Evolutionary conservation across 2,329 filamentous ascomycete species (phyloP).

Genomic region (Microsporum audouinii): DNA sequence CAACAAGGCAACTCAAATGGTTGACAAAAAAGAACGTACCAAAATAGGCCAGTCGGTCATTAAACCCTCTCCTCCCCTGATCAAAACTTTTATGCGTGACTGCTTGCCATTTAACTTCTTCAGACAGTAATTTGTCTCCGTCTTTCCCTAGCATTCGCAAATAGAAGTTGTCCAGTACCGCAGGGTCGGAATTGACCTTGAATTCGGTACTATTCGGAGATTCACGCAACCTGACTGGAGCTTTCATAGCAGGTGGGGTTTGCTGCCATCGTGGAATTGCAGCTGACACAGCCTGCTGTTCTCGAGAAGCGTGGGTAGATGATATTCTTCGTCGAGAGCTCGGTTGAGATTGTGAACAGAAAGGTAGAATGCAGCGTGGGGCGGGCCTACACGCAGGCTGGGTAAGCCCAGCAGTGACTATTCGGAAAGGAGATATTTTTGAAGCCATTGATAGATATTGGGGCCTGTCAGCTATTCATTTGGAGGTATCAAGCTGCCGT

Average conservation of each 20-base stretch:
- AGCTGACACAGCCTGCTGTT: conserved; percentile 22
- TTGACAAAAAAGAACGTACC: conserved; percentile 43
- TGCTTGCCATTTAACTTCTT: conserved; percentile 93
- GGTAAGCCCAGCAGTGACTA: conserved; percentile 13
- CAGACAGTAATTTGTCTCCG: conserved; percentile 63
- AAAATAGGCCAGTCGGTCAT: conserved; percentile 80
- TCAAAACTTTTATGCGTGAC: conserved; percentile 98
- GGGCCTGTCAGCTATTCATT: not conserved
- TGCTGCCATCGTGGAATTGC: conserved; percentile 55
- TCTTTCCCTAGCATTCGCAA: conserved; percentile 59
- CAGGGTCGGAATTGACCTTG: conserved; percentile 63
- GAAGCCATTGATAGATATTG: conserved; percentile 10
- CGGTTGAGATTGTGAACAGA: conserved; percentile 17
- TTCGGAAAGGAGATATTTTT: conserved; percentile 11
- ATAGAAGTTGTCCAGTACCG: conserved; percentile 66
- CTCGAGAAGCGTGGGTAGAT: conserved; percentile 19
- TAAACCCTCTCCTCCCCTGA: conserved; percentile 85
- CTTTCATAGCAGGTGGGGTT: conserved; percentile 59
- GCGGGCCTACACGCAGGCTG: conserved; percentile 17
- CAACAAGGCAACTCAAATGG: not conserved
- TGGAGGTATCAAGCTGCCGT: not conserved
- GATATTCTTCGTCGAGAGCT: conserved; percentile 20
- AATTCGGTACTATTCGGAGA: conserved; percentile 34
- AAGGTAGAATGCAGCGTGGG: conserved; percentile 16
- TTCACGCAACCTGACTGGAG: conserved; percentile 43